A percentile compares a stretch with the other conserved stretches of the same genome.
Evolutionary conservation across 1,139 yeast species (phyloP).

Genomic region (Geotrichum klebahnii): DNA sequence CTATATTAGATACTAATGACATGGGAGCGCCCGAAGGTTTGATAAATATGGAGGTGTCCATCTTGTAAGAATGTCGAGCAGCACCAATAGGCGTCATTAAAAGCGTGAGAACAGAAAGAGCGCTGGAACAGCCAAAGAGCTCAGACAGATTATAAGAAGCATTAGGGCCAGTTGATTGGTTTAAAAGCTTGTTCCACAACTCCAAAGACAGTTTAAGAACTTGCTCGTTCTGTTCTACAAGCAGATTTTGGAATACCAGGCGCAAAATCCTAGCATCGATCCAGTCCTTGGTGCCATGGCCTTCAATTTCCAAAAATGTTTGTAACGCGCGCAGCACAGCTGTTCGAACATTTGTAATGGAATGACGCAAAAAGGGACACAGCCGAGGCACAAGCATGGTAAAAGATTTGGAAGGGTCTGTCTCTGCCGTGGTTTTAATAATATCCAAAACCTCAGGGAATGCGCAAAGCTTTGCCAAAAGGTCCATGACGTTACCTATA

Average conservation of each 20-base stretch:
- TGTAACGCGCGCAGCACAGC: constrained; percentile 78
- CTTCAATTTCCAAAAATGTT: constrained; percentile 71
- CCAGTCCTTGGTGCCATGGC: constrained; percentile 63
- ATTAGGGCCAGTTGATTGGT: constrained; percentile 22
- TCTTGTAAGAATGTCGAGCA: constrained; percentile 79
- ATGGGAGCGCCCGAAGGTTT: constrained; percentile 72
- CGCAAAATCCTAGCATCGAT: constrained; percentile 67
- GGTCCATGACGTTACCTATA: constrained; percentile 93
- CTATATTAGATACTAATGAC: constrained; percentile 21
- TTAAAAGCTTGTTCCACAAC: constrained; percentile 58
- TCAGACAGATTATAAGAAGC: constrained; percentile 20
- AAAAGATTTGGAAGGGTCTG: constrained; percentile 52
- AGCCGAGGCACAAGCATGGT: constrained; percentile 80
- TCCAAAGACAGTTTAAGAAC: constrained; percentile 61
- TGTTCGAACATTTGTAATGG: constrained; percentile 84
- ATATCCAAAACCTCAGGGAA: constrained; percentile 70
- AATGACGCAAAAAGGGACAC: constrained; percentile 89
- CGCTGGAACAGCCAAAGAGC: constrained; percentile 29
- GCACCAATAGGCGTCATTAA: constrained; percentile 93
- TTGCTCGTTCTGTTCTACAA: constrained; percentile 80
- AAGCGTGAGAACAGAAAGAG: constrained; percentile 47
- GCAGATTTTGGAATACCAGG: constrained; percentile 75
- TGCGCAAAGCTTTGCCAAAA: constrained; percentile 80
- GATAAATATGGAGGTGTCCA: constrained; percentile 70
- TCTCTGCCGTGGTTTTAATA: constrained; percentile 54